Conservation (phyloP, 352 stramenopile species). For the Elongisporangium undulatum region DNA sequence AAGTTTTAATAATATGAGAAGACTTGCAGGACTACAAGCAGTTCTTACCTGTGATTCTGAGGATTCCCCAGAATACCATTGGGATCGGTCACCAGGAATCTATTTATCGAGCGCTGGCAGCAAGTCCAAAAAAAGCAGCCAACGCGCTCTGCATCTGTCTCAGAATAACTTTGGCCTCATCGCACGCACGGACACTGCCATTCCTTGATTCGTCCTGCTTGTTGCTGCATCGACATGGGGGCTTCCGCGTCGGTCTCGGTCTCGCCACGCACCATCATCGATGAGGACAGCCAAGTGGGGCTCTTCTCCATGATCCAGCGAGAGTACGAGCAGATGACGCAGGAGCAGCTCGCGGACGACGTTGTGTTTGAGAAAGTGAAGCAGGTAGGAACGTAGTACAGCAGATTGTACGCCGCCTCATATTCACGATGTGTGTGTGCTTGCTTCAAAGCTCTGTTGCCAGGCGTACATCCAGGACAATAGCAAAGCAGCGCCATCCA, state of each 20-base stretch:
- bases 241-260: constrained; percentile 27
- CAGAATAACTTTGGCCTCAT: not conserved
- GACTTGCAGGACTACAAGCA: not conserved
- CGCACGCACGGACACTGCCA: not conserved
- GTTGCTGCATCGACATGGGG: constrained; percentile 23
- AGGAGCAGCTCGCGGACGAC: constrained; percentile 49
- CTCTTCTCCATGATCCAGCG: constrained; percentile 52
- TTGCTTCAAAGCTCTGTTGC: constrained; percentile 23
- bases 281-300: constrained; percentile 25
- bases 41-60: too few relatives aligned
- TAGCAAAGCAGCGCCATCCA: constrained; percentile 19
- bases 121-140: not conserved
- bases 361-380: constrained; percentile 79
- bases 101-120: not conserved
- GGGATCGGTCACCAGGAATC: not conserved
- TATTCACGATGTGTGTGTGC: not conserved
- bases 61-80: too few relatives aligned
- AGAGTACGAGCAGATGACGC: constrained; percentile 65
- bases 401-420: not conserved
- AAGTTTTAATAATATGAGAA: constrained; percentile 5
- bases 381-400: constrained; percentile 21
- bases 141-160: not conserved
- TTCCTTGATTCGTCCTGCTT: not conserved
- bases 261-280: constrained; percentile 11
- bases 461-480: constrained; percentile 38